Percentiles rank a stretch among this genome's conserved stretches.
Conservation (phyloP, 805 yeast species). For the Danielozyma ontarioensis region DNA sequence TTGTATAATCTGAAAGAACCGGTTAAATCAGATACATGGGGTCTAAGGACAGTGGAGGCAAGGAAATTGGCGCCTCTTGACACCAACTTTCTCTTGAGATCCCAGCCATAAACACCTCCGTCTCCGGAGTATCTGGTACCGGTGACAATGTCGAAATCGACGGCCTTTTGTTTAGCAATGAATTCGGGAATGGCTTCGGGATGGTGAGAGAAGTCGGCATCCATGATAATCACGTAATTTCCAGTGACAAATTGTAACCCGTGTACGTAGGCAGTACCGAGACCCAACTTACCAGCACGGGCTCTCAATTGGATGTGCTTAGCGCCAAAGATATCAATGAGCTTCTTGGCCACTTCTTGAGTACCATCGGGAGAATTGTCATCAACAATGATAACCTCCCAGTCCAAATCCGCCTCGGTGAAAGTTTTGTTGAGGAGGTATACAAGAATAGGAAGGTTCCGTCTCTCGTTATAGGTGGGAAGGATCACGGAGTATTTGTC, state of each 20-base stretch:
- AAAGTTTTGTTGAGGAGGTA: conserved; percentile 69
- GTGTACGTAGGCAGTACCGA: conserved; percentile 78
- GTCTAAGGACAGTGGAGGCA: conserved; percentile 67
- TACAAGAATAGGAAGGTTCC: conserved; percentile 57
- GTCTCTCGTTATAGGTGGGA: conserved; percentile 74
- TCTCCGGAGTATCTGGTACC: conserved; percentile 73
- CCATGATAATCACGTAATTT: conserved; percentile 74
- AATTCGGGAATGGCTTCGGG: conserved; percentile 77
- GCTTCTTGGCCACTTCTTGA: conserved; percentile 62
- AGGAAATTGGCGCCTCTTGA: conserved; percentile 78
- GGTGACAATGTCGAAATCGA: conserved; percentile 48
- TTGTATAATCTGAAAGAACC: conserved; percentile 75
- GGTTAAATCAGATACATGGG: conserved; percentile 68
- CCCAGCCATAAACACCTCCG: conserved; percentile 86
- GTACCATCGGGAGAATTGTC: conserved; percentile 83
- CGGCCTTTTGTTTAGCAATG: conserved; percentile 54
- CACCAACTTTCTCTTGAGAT: conserved; percentile 69
- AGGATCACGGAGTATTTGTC: conserved; percentile 68
- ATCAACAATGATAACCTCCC: conserved; percentile 78
- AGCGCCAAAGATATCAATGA: conserved; percentile 52
- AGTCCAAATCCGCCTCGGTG: conserved; percentile 49
- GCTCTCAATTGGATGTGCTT: conserved; percentile 62
- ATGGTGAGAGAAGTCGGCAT: conserved; percentile 79
- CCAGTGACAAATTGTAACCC: conserved; percentile 70
- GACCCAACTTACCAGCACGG: conserved; percentile 72